Percentiles rank a stretch among this genome's conserved stretches.
Conservation (phyloP, 345 rosid genomes). For the Microcos paniculata region DNA sequence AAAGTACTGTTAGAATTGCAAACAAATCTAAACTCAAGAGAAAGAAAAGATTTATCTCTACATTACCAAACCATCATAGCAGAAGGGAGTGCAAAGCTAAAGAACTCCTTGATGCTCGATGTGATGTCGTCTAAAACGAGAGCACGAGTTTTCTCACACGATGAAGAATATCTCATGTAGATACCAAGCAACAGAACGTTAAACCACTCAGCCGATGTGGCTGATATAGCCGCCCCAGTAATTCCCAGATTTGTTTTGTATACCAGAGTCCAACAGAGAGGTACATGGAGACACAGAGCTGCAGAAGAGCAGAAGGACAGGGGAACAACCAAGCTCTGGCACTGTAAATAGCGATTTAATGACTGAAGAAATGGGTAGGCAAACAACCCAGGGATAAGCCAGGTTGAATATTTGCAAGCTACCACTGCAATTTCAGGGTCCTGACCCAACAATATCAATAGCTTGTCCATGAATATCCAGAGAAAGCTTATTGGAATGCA, state of each 20-base stretch:
- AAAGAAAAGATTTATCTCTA: neutral
- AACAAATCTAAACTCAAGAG: neutral
- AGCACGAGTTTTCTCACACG: conserved; percentile 5
- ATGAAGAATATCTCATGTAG: conserved; percentile 33
- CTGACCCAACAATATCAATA: conserved; percentile 29
- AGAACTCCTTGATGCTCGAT: conserved; percentile 30
- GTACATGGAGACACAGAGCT: conserved; percentile 40
- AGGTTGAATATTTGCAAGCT: conserved; percentile 43
- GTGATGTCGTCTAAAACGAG: conserved; percentile 19
- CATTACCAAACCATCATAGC: conserved; percentile 59
- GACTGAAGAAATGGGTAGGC: conserved; percentile 42
- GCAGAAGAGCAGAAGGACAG: conserved; percentile 36
- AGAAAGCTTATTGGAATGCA: neutral
- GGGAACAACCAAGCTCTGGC: conserved; percentile 45
- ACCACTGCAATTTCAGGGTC: conserved; percentile 38
- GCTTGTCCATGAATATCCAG: conserved; percentile 38
- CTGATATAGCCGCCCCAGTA: conserved; percentile 47
- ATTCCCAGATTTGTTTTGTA: conserved; percentile 31
- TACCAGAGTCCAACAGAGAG: conserved; percentile 45
- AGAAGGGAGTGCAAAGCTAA: conserved; percentile 39
- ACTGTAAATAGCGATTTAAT: conserved; percentile 41
- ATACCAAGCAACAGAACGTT: conserved; percentile 36
- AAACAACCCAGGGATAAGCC: conserved; percentile 47
- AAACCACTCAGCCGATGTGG: conserved; percentile 34
- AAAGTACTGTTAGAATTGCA: no score